Conservation (phyloP, 2,329 filamentous ascomycete species). For the Sporothrix protearum region DNA sequence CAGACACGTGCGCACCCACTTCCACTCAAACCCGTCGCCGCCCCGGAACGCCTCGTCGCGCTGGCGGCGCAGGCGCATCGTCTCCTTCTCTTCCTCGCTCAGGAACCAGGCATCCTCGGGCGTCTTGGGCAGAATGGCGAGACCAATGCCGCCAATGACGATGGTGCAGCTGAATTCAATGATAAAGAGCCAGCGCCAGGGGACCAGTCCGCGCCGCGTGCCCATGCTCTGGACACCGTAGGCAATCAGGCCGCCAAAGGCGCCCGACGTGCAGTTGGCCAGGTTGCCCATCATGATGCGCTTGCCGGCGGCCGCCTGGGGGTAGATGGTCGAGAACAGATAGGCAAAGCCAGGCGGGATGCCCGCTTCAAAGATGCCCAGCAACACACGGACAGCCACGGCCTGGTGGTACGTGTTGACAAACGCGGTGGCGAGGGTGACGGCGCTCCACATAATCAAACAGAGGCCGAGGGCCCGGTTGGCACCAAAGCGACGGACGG, state of each 20-base stretch:
- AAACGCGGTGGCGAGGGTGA: slow-evolving; percentile 24
- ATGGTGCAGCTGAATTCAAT: slow-evolving; percentile 35
- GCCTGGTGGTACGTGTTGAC: slow-evolving; percentile 23
- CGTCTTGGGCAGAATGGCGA: slow-evolving; percentile 10
- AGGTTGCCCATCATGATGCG: slow-evolving; percentile 32
- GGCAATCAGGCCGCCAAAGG: slow-evolving; percentile 29
- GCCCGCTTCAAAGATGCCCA: slow-evolving; percentile 32
- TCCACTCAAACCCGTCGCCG: slow-evolving; percentile 9
- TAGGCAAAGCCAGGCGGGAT: slow-evolving; percentile 33
- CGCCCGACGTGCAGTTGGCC: slow-evolving; percentile 30
- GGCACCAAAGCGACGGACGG: slow-evolving; percentile 23
- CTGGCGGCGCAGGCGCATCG: slow-evolving; percentile 15
- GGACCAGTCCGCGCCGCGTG: slow-evolving; percentile 40
- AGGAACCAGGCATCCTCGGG: slow-evolving; percentile 24
- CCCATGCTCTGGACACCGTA: slow-evolving; percentile 38
- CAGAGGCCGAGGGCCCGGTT: slow-evolving; percentile 16
- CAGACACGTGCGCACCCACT: slow-evolving; percentile 8
- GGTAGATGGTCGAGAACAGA: slow-evolving; percentile 35
- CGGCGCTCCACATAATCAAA: slow-evolving; percentile 20
- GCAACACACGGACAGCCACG: slow-evolving; percentile 22
- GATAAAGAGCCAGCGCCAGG: slow-evolving; percentile 49
- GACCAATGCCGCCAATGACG: slow-evolving; percentile 3
- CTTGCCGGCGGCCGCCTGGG: slow-evolving; percentile 32
- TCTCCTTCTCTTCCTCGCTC: slow-evolving; percentile 16
- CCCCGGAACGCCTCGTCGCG: slow-evolving; percentile 16